Conservation (phyloP, 805 yeast genomes). For the Suhomyces sp. region DNA sequence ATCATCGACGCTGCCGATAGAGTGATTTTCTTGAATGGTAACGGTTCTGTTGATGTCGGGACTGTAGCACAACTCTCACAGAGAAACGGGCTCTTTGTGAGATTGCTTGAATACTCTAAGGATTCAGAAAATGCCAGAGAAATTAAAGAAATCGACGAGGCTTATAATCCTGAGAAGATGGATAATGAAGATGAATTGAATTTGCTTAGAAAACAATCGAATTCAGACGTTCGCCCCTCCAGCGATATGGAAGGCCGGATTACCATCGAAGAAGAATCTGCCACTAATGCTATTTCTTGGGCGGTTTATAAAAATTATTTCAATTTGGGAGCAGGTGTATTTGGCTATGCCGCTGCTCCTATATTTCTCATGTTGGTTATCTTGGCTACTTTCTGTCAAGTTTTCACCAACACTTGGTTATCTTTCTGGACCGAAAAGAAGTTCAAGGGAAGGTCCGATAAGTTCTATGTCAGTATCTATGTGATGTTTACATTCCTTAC, state of each 20-base stretch:
- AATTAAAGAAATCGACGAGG: too few relatives aligned
- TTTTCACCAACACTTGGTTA: conserved; percentile 47
- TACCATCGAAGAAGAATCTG: conserved; percentile 36
- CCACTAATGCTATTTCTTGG: conserved; percentile 41
- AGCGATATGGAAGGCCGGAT: conserved; percentile 27
- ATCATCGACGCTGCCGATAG: conserved; percentile 39
- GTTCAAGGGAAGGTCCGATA: conserved; percentile 26
- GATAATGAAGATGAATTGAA: conserved; percentile 19
- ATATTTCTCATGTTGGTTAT: conserved; percentile 31
- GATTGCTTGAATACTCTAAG: conserved; percentile 48
- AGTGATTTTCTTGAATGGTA: conserved; percentile 39
- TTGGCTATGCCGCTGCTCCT: conserved; percentile 35
- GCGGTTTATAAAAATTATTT: conserved; percentile 38
- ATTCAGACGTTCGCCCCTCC: conserved; percentile 3
- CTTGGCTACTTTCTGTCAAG: conserved; percentile 39
- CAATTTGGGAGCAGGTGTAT: conserved; percentile 36
- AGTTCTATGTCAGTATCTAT: conserved; percentile 36
- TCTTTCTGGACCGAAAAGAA: conserved; percentile 41
- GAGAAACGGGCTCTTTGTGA: conserved; percentile 47
- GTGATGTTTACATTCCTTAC: conserved; percentile 37
- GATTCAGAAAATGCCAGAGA: conserved; percentile 25
- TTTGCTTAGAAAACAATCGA: conserved; percentile 1
- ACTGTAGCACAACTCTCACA: conserved; percentile 27
- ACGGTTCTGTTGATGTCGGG: conserved; percentile 43
- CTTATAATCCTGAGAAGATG: conserved; percentile 10